These are phyloP conservation scores for Margaritispora aquatica DNA, from an alignment of 495 filamentous ascomycete species.

Conservation along the genomic window DNA sequence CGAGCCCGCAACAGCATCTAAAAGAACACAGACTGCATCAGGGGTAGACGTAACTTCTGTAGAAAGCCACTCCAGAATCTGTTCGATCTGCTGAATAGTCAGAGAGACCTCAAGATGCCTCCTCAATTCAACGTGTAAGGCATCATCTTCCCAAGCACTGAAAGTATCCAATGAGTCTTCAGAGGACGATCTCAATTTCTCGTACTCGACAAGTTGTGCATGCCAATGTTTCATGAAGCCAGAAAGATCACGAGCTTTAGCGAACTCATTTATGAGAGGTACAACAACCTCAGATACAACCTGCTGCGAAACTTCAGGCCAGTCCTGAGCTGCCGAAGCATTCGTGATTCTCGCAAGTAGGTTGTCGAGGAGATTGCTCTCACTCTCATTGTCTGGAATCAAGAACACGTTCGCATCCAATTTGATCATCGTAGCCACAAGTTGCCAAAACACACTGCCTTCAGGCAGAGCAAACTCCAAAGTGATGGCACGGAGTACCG, in stretches of 20 bases:
- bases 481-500: slow-evolving; percentile 35
- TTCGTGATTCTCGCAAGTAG: slow-evolving; percentile 28
- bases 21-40: slow-evolving; percentile 30
- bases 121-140: slow-evolving; percentile 41
- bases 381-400: slow-evolving; percentile 26
- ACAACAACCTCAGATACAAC: slow-evolving; percentile 38
- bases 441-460: slow-evolving; percentile 48
- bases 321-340: slow-evolving; percentile 15
- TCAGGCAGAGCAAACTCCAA: slow-evolving; percentile 31
- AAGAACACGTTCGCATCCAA: slow-evolving; percentile 67
- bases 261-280: slow-evolving; percentile 57
- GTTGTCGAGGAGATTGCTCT: slow-evolving; percentile 29
- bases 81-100: slow-evolving; percentile 39
- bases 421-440: slow-evolving; percentile 54
- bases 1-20: slow-evolving; percentile 41
- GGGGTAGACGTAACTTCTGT: slow-evolving; percentile 17
- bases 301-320: slow-evolving; percentile 12
- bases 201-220: slow-evolving; percentile 45
- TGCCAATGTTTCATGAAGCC: slow-evolving; percentile 65
- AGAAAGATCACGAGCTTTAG: slow-evolving; percentile 55
- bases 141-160: slow-evolving; percentile 56
- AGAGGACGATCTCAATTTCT: slow-evolving; percentile 28
- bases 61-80: slow-evolving; percentile 37
- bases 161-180: slow-evolving; percentile 15
- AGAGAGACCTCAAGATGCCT: slow-evolving; percentile 36